Conservation (phyloP, 148 eudicot genomes). For the Silene conica region DNA sequence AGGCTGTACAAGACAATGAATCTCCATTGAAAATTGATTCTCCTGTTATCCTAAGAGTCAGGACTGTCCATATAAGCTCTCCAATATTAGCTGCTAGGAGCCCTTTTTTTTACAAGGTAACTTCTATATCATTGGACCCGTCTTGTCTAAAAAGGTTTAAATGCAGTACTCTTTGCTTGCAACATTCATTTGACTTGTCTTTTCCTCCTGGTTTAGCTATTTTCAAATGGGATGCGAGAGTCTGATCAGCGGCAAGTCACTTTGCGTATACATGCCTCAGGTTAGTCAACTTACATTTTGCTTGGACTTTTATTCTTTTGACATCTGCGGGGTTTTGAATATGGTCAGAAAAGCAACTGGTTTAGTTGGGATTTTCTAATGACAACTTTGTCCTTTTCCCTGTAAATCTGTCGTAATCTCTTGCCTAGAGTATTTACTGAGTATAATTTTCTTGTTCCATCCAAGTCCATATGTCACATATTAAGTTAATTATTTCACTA, state of each 20-base stretch:
- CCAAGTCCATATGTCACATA: background rate
- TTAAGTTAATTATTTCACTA: background rate
- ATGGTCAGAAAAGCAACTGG: background rate
- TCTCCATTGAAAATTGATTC: constrained; percentile 27
- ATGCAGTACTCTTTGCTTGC: background rate
- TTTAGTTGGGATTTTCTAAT: too few species aligned
- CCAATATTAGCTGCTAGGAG: constrained; percentile 81
- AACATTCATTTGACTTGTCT: constrained; percentile 9
- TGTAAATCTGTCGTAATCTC: background rate
- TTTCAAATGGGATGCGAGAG: constrained; percentile 60
- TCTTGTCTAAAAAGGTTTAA: background rate
- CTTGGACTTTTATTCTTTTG: background rate
- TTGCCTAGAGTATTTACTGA: background rate
- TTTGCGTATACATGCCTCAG: constrained; percentile 45
- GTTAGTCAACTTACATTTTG: constrained; percentile 24
- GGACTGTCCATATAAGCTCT: constrained; percentile 69
- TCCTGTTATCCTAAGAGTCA: constrained; percentile 35
- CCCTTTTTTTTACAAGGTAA: constrained; percentile 72
- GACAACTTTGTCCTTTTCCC: too few species aligned
- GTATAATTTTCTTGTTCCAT: background rate
- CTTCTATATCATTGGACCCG: background rate
- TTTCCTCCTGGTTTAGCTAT: constrained; percentile 35
- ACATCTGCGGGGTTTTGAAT: background rate
- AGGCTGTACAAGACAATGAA: constrained; percentile 16
- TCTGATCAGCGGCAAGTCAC: constrained; percentile 43